Evolutionary conservation across 257 asterid genomes (phyloP).

Genomic region (Salvia hispanica): DNA sequence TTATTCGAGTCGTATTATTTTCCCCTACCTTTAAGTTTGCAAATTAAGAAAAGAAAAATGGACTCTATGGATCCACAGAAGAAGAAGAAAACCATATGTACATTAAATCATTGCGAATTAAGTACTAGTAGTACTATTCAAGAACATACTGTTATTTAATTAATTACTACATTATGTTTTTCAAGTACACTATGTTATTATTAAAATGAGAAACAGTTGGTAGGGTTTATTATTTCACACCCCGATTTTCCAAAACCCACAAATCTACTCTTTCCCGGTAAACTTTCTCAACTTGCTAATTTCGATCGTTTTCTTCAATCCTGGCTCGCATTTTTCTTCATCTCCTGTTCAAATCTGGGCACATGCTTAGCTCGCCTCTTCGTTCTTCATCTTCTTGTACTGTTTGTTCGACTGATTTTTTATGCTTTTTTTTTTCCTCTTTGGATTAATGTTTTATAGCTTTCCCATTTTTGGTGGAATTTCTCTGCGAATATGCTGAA

Average conservation of each 20-base stretch:
- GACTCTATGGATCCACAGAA: no score
- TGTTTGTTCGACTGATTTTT: neutral
- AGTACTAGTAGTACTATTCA: no score
- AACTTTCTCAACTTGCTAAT: conserved; percentile 2
- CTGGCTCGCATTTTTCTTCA: neutral
- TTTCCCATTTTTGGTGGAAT: neutral
- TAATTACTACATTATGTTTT: no score
- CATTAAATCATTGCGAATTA: no score
- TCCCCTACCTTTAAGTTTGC: no score
- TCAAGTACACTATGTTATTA: neutral
- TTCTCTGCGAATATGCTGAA: no score
- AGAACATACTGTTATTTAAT: no score
- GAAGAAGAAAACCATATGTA: no score
- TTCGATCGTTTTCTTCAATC: neutral
- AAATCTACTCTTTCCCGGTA: conserved; percentile 25
- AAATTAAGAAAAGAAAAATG: no score
- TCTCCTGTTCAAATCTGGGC: neutral
- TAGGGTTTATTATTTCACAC: conserved; percentile 34
- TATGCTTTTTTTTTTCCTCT: neutral
- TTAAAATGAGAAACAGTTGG: neutral
- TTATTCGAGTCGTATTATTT: no score
- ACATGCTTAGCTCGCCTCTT: no score
- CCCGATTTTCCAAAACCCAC: conserved; percentile 20
- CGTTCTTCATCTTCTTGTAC: neutral
- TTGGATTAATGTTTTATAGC: neutral